phyloP scores from a whole-genome alignment of 1,284 basidiomycete species.

The Tetrapyrgos nigripes region DNA sequence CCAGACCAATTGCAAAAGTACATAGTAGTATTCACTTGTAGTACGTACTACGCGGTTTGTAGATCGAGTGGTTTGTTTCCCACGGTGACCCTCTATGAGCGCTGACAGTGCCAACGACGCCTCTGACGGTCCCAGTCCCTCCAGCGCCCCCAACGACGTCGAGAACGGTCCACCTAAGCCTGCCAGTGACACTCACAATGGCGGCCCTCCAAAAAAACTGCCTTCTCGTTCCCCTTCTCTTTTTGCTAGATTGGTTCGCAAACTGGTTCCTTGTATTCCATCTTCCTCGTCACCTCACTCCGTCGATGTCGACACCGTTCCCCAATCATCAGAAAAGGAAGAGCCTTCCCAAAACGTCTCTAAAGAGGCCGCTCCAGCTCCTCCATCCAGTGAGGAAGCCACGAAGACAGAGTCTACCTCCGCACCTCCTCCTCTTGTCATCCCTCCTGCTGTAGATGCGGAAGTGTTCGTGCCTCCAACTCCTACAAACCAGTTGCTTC shows the following conservation, averaged over 20 bases:
- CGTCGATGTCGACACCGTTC: conserved; percentile 22
- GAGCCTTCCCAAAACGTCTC: conserved; percentile 1
- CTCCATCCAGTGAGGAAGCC: conserved; percentile 21
- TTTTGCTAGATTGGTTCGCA: conserved; percentile 52
- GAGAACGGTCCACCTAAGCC: background rate
- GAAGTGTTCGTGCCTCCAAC: conserved; percentile 61
- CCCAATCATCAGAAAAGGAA: conserved; percentile 11
- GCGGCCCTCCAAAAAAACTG: conserved; percentile 4
- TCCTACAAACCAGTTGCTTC: conserved; percentile 53
- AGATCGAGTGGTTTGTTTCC: too few species aligned
- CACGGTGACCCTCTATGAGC: too few species aligned
- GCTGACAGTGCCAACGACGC: too few species aligned
- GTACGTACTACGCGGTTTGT: too few species aligned
- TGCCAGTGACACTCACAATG: background rate
- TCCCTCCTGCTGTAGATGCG: conserved; percentile 30
- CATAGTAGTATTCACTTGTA: conserved; percentile 86
- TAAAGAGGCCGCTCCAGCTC: conserved; percentile 18
- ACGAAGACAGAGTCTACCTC: conserved; percentile 13
- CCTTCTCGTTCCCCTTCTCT: conserved; percentile 38
- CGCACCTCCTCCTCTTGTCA: conserved; percentile 16
- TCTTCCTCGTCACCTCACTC: conserved; percentile 45
- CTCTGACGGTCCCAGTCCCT: too few species aligned
- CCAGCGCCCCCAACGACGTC: conserved; percentile 1
- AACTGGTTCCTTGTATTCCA: conserved; percentile 56
- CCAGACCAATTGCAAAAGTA: conserved; percentile 91